These are phyloP conservation scores for Russula emetica DNA, from an alignment of 768 basidiomycete genomes.

Conservation along the genomic window DNA sequence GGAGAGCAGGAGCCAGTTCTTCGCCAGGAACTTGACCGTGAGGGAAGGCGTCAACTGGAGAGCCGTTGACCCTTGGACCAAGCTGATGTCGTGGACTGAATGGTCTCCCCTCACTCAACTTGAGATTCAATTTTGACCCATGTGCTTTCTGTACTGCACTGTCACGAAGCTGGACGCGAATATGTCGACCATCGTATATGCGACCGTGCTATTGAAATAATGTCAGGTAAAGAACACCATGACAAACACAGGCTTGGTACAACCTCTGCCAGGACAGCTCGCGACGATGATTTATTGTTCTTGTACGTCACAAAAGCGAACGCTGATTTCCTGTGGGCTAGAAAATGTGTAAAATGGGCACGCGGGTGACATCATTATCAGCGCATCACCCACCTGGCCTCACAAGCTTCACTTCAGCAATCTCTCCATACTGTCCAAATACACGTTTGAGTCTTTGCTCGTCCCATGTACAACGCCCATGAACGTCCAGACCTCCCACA, in stretches of 20 bases:
- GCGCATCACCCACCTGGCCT: conserved; percentile 50
- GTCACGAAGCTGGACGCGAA: conserved; percentile 73
- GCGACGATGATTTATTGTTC: conserved; percentile 57
- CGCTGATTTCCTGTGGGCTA: conserved; percentile 60
- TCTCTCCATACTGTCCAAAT: conserved; percentile 60
- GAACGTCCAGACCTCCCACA: conserved; percentile 69
- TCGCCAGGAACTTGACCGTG: conserved; percentile 6
- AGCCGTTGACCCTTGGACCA: background rate
- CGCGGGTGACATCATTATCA: conserved; percentile 1
- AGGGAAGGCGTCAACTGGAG: conserved; percentile 3
- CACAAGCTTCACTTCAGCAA: conserved; percentile 63
- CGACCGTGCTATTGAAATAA: conserved; percentile 58
- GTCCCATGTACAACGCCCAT: conserved; percentile 62
- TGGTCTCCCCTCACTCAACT: conserved; percentile 6
- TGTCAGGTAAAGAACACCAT: conserved; percentile 9
- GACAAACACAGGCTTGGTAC: conserved; percentile 15
- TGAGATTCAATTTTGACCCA: conserved; percentile 32
- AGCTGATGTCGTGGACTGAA: conserved; percentile 22
- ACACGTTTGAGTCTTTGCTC: conserved; percentile 55
- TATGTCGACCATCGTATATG: conserved; percentile 60
- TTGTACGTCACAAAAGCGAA: conserved; percentile 78
- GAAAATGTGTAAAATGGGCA: conserved; percentile 7
- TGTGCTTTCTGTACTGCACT: conserved; percentile 47
- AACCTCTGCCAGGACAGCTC: conserved; percentile 65
- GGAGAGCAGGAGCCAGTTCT: background rate